These are phyloP conservation scores for Tetrapyrgos nigripes DNA, from an alignment of 1,284 basidiomycete species.

Conservation along the genomic window DNA sequence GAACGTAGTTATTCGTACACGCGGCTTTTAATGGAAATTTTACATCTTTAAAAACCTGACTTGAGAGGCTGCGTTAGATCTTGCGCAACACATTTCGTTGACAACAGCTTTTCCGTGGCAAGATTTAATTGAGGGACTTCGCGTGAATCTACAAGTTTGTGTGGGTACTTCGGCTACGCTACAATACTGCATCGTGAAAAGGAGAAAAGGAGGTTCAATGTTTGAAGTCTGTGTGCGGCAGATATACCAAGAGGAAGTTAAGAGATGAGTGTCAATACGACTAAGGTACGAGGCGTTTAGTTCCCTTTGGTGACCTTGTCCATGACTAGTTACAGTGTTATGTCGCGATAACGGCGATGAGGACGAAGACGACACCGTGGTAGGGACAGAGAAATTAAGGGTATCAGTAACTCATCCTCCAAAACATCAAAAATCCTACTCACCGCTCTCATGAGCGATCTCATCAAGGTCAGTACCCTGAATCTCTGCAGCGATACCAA, in stretches of 20 bases:
- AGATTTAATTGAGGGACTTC: not conserved
- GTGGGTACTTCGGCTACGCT: not conserved
- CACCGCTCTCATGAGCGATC: constrained; percentile 79
- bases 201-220: not conserved
- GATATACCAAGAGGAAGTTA: not conserved
- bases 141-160: not conserved
- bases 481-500: constrained; percentile 80
- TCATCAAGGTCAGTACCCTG: constrained; percentile 89
- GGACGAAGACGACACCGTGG: not conserved
- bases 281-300: constrained; percentile 10
- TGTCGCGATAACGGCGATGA: not conserved
- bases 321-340: constrained; percentile 26
- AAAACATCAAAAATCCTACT: no score
- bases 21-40: constrained; percentile 4
- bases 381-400: constrained; percentile 28
- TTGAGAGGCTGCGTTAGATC: no score
- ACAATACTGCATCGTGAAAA: not conserved
- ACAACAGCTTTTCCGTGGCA: no score
- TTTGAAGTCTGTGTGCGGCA: not conserved
- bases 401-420: no score
- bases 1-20: constrained; percentile 1
- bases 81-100: no score
- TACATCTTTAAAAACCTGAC: not conserved
- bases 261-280: not conserved
- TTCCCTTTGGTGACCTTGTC: constrained; percentile 34